Conservation (phyloP, 192 early-diverging fungal genomes). For the Linnemannia hyalina region DNA sequence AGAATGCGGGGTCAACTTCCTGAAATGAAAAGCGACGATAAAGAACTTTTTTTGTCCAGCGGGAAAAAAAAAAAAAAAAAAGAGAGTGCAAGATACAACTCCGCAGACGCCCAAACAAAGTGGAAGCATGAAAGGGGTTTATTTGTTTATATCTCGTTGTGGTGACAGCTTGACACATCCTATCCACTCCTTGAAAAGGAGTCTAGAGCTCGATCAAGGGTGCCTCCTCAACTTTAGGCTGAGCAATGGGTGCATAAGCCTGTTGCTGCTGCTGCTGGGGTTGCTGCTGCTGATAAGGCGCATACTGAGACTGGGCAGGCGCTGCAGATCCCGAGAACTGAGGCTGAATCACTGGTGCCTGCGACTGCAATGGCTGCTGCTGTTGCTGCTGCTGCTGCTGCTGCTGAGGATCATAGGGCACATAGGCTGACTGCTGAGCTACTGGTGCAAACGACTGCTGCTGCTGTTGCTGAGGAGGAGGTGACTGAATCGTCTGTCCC, state of each 20-base stretch:
- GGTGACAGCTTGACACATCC: neutral
- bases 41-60: neutral
- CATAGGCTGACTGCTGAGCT: constrained; percentile 13
- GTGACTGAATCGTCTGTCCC: constrained; percentile 21
- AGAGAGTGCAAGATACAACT: neutral
- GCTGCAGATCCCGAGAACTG: constrained; percentile 7
- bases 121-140: neutral
- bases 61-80: neutral
- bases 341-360: constrained; percentile 5
- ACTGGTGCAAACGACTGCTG: neutral
- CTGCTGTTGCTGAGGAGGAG: constrained; percentile 23
- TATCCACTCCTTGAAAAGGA: neutral
- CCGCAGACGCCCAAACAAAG: neutral
- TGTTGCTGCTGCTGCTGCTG: constrained; percentile 24
- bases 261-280: constrained; percentile 28
- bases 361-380: constrained; percentile 1
- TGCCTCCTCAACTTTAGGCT: constrained; percentile 36
- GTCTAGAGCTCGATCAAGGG: constrained; percentile 38
- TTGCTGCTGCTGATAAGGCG: constrained; percentile 1
- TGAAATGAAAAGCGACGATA: neutral
- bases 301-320: neutral
- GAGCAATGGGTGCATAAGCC: neutral
- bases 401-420: constrained; percentile 13
- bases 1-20: neutral
- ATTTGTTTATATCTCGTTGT: neutral